Base-by-base conservation (phyloP, 495 filamentous ascomycete species). In the Penicillium bialowiezense region DNA sequence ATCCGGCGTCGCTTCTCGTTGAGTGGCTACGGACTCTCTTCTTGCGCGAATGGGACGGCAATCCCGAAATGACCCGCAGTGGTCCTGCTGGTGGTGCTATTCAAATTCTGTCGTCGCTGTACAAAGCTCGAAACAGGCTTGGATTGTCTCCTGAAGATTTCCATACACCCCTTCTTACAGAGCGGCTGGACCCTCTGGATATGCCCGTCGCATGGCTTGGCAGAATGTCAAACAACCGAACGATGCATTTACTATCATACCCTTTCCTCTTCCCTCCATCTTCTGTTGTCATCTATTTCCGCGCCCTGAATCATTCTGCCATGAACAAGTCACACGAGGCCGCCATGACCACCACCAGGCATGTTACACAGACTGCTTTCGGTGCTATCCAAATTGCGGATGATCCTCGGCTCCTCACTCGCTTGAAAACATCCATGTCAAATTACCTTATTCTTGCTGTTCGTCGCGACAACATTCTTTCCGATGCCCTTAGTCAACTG, bases 401-500 rank as follows among this genome's bases (percentile, higher is more conserved):
- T 36, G 73, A 73, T 3, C 67, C 77, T 3, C 68, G 74, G 2
- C 73, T 92, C 13, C 62, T 78, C n/a, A 73, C 80, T 7, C 77
- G 81, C 5, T 67, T 96, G 50, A 79, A 76, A 24, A 77, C 75
- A 1, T 82, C 87, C 2, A 79, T 83, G 31, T 77, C 80, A 5
- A 85, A 81, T 24, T 95, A 90, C 53, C 68, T 96, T 3, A 82
- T 95, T 21, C 70, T 97, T 2, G 80, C 88, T 33, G 84, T 96
- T 26, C 76, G 85, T 6, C 79, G 91, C 33, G 78, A 83, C 15
- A 73, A 81, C 48, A 75, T 92, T 1, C 70, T 98, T 1, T 61
- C 75, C 8, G 90, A 96, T 68, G 84, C 91, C 2, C 81, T 96
- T 43, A 82, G 96, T 59, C 89, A 95, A 60, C 75, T 97, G 9